Evolutionary conservation across 495 filamentous ascomycete species (phyloP).

Genomic region (Aspergillus diversus): DNA sequence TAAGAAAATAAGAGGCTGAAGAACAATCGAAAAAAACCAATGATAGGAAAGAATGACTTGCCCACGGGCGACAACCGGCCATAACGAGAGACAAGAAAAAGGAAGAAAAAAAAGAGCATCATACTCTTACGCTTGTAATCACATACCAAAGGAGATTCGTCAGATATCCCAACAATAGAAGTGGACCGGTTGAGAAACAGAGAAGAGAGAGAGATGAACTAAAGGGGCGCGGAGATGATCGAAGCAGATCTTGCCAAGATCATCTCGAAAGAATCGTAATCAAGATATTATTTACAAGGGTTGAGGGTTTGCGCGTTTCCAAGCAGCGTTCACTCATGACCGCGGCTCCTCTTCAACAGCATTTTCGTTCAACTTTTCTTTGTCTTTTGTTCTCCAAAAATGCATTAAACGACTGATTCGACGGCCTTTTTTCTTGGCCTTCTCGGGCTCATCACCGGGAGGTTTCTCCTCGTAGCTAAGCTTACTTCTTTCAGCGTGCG

Average conservation of each 20-base stretch:
- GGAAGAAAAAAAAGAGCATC: slow-evolving; percentile 30
- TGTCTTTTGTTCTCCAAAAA: slow-evolving; percentile 74
- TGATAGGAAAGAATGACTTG: slow-evolving; percentile 26
- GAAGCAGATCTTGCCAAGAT: slow-evolving; percentile 27
- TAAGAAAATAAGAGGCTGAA: slow-evolving; percentile 23
- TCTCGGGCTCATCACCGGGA: slow-evolving; percentile 57
- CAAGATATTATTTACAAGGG: slow-evolving; percentile 34
- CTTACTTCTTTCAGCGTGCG: slow-evolving; percentile 79
- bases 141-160: slow-evolving; percentile 48
- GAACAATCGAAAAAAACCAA: slow-evolving; percentile 22
- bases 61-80: slow-evolving; percentile 35
- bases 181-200: slow-evolving; percentile 17
- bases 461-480: slow-evolving; percentile 74
- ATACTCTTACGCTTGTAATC: slow-evolving; percentile 41
- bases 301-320: slow-evolving; percentile 18
- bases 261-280: slow-evolving; percentile 30
- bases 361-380: slow-evolving; percentile 36
- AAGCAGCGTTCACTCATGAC: slow-evolving; percentile 25
- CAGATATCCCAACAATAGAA: slow-evolving; percentile 37
- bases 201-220: slow-evolving; percentile 18
- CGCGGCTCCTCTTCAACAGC: slow-evolving; percentile 30
- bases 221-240: slow-evolving; percentile 17
- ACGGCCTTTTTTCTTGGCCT: slow-evolving; percentile 71
- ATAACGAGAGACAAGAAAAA: slow-evolving; percentile 46
- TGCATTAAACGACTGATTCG: slow-evolving; percentile 80